These are phyloP conservation scores for Adansonia digitata DNA, from an alignment of 345 rosid genomes.

Conservation along the genomic window DNA sequence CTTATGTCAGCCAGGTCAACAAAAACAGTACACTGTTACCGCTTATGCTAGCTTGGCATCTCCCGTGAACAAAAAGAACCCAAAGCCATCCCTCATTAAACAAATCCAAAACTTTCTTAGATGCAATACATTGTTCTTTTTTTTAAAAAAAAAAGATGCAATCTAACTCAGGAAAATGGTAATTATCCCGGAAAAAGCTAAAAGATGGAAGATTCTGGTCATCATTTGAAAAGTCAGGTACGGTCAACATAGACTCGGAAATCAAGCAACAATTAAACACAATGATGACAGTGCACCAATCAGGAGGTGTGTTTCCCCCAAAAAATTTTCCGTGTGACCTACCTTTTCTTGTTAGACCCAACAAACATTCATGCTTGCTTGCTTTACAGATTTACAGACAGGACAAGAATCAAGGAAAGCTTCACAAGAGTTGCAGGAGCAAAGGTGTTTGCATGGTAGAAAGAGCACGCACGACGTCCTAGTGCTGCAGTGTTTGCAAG, in stretches of 20 bases:
- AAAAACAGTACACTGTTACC: background rate
- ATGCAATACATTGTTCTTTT: no score
- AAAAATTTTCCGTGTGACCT: background rate
- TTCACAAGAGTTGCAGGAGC: conserved; percentile 55
- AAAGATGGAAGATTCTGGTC: conserved; percentile 3
- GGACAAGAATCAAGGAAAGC: conserved; percentile 43
- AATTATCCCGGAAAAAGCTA: background rate
- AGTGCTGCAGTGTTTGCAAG: conserved; percentile 24
- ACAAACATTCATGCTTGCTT: conserved; percentile 48
- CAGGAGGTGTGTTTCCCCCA: background rate
- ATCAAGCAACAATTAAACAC: background rate
- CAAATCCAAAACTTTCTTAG: no score
- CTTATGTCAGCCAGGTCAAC: background rate
- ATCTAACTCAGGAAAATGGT: background rate
- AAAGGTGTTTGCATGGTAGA: conserved; percentile 61
- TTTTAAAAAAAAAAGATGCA: background rate
- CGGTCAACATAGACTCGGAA: background rate
- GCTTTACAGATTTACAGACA: conserved; percentile 47
- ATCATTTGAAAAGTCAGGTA: background rate
- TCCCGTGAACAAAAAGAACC: background rate
- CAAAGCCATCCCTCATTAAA: no score
- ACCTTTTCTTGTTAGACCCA: conserved; percentile 13
- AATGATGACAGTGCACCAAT: background rate
- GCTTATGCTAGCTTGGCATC: background rate
- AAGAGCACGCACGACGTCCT: conserved; percentile 40